Base-by-base conservation (phyloP, 768 basidiomycete species). In the Tubosaeta sp. region DNA sequence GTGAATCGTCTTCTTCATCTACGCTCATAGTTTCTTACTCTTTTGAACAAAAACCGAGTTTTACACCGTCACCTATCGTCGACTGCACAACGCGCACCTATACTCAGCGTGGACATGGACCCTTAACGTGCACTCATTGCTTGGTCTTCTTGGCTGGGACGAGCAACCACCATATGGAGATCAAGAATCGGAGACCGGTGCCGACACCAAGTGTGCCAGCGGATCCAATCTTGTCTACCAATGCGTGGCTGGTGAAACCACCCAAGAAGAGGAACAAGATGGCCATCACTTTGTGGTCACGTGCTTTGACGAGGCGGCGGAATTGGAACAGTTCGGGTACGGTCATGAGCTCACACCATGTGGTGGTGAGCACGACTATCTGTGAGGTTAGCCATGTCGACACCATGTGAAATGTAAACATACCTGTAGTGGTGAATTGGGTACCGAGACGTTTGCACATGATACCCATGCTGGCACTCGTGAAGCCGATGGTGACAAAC, bases 291-390 rank as follows among this genome's bases (percentile, higher is more conserved):
- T 84, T 83, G 69, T 88, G 82, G 64, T 93, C 89, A 42, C 89
- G 82, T 1, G 83, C 74, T 9, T 63, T 64, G 54, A 87, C 76
- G 45, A 69, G 69, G 44, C 77, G 71, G 35, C 75, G 75, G 41
- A 79, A 49, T 22, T 74, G 60, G 75, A 93, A 86, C 19, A 94
- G 78, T 42, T 79, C 69, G 0, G 90, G 90, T 65, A 91, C 89
- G 44, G 84, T 83, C 77, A 88, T 78, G 43, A 94, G 79, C 59
- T 94, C 91, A 57, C 90, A 89, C 90, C 90, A 94, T 50, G 91
- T 79, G 16, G 87, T 89, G 14, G 91, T 94, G 10, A 94, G 74
- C 39, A 92, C 88, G 56, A 91, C 88, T 83, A 64, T 19, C 16
- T 11, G 30, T 13, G 10, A 39, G 9, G 51, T 60, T 10, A 48